Base-by-base conservation (phyloP, 2,329 filamentous ascomycete genomes). In the Pseudonectria buxi region DNA sequence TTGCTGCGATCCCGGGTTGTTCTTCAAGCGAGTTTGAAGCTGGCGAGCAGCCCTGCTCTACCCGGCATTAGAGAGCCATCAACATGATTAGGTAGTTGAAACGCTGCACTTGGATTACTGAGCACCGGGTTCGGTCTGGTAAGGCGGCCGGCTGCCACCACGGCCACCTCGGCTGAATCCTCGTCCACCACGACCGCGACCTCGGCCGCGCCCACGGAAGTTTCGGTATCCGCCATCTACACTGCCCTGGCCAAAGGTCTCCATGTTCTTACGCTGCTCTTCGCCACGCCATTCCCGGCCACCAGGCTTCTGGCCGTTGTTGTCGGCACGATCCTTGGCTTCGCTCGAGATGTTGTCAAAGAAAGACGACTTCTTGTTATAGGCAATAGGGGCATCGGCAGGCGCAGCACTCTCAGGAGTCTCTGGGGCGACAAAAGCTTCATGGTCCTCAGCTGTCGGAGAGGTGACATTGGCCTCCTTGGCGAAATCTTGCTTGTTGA, bases 281-380 rank as follows among this genome's bases (percentile, higher is more conserved):
- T 96, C 88, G 26, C 81, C 83, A 35, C 92, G 81, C 79, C 92
- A 94, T 59, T 94, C 87, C 31, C 85, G 79, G 24, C 87, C 88
- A 38, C 83, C 82, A n/a, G 78, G 71, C 57, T 79, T 78, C 44
- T 78, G 74, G 4, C 73, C 74, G 28, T 69, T 71, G 26, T 80
- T 81, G 43, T 90, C 86, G 33, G 86, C 80, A 28, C 92, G 79
- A 47, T 98, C 92, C 61, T 85, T 94, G 43, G 86, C 76, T 58
- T 98, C 92, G 47, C 86, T 94, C 1, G 87, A 94, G 46, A 98
- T 95, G 61, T 98, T 95, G 64, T 98, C 92, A 56, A 98, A 98
- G 71, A 98, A 98, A 2, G 87, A 95, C 4, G 69, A 79, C 5
- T 81, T 74, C 64, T 88, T 95, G 68, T 95, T 90, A 66, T 98